Conservation (phyloP, 257 asterid species). For the Fraxinus cuspidata region DNA sequence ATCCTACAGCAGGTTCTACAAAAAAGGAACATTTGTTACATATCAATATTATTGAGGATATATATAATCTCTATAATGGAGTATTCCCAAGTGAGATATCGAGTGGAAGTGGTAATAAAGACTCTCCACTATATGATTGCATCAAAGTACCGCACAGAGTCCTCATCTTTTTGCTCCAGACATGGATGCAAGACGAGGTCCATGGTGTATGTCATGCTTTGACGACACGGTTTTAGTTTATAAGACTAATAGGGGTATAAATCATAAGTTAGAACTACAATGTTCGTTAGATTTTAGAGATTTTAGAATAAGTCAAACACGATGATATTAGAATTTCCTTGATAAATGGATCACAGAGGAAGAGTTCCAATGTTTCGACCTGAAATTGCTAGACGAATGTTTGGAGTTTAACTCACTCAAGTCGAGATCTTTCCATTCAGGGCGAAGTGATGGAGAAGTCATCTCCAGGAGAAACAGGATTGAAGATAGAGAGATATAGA, state of each 20-base stretch:
- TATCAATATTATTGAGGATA: not conserved
- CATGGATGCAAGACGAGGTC: not conserved
- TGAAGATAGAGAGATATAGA: not conserved
- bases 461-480: not conserved
- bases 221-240: not conserved
- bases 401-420: not conserved
- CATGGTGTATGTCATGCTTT: not conserved
- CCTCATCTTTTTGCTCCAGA: not conserved
- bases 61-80: not conserved
- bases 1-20: not conserved
- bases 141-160: not conserved
- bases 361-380: not conserved
- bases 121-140: not conserved
- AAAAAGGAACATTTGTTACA: not conserved
- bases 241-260: not conserved
- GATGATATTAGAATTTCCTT: not conserved
- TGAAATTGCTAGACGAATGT: too few species aligned
- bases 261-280: not conserved
- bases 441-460: not conserved
- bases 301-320: too few species aligned
- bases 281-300: not conserved
- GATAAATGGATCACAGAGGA: not conserved
- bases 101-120: not conserved
- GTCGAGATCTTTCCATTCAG: not conserved
- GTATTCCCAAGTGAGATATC: not conserved